Conservation (phyloP, 768 basidiomycete genomes). For the Suillus sp. region DNA sequence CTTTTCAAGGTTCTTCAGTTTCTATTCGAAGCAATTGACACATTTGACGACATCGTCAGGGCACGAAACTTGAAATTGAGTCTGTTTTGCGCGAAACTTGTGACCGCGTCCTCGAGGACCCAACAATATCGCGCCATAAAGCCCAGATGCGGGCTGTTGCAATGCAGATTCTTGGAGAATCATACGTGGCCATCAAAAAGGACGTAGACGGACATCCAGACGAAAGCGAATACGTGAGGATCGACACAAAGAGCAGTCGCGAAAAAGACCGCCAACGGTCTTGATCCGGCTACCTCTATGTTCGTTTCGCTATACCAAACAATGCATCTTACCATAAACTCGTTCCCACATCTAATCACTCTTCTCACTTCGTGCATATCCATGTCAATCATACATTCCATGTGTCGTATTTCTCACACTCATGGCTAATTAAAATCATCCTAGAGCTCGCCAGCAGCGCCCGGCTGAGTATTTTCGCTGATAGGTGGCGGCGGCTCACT, state of each 20-base stretch:
- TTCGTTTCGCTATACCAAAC: conserved; percentile 5
- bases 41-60: conserved; percentile 45
- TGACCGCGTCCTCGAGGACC: conserved; percentile 72
- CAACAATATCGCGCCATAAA: conserved; percentile 53
- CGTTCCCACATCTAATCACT: not conserved
- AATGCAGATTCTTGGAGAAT: conserved; percentile 82
- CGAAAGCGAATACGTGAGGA: conserved; percentile 79
- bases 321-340: conserved; percentile 6
- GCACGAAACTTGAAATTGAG: conserved; percentile 89
- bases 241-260: conserved; percentile 74
- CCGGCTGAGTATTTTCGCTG: not conserved
- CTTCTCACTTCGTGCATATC: not conserved
- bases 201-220: conserved; percentile 49
- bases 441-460: conserved; percentile 4
- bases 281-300: conserved; percentile 13
- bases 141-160: conserved; percentile 76
- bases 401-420: not conserved
- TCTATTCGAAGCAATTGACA: conserved; percentile 2
- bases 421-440: conserved; percentile 1
- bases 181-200: conserved; percentile 70
- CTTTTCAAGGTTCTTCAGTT: conserved; percentile 73
- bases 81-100: conserved; percentile 88
- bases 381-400: conserved; percentile 5
- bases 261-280: conserved; percentile 38
- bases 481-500: not conserved